Base-by-base conservation (phyloP, 2,329 filamentous ascomycete species). In the Aphanoascus verrucosus region DNA sequence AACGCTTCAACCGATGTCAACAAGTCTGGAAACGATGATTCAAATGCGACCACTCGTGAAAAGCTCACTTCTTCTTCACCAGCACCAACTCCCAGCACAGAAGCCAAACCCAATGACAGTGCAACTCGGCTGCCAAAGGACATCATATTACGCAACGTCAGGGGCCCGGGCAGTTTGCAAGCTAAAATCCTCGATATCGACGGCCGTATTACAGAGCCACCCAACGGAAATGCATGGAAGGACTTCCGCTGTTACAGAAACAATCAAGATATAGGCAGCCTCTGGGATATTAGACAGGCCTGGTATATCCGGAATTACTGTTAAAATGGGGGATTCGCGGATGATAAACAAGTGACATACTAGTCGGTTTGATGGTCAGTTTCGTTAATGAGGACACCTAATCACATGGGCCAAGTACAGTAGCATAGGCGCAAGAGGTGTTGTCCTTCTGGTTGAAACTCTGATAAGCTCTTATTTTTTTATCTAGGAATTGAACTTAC, bases 191-290 rank as follows among this genome's bases (percentile, higher is more conserved):
- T 72, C 15, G 62, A 68, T 56, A 60, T 69, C 11, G 71, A 74
- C 55, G 71, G 71, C 14, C 69, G 71, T 23, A 58, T 66, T 17
- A 60, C 52, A 4, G 55, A 64, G 3, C 56, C 62, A 3, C 63
- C 64, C 4, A 63, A 63, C 40, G 62, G 64, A 1, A 74, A 73
- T 62, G 61, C 70, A 7, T 74, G 72, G 72, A 73, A 72, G 53
- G 64, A 68, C 35, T 62, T 73, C 19, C 70, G 72, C 7, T 71
- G 68, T 49, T 68, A 66, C 43, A 64, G 72, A 44, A 64, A 72
- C 35, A 72, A 74, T 38, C 72, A 74, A 59, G 72, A 74, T 42
- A 72, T 74, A 61, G 72, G 72, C 3, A 71, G 64, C 51, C 63
- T 73, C 19, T 74, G 68, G 63, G 72, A 74, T 40, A 62, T 74